A percentile compares a stretch with the other conserved stretches of the same genome.
Conservation (phyloP, 2,329 filamentous ascomycete species). For the Nannizziopsis arthrosporioides region DNA sequence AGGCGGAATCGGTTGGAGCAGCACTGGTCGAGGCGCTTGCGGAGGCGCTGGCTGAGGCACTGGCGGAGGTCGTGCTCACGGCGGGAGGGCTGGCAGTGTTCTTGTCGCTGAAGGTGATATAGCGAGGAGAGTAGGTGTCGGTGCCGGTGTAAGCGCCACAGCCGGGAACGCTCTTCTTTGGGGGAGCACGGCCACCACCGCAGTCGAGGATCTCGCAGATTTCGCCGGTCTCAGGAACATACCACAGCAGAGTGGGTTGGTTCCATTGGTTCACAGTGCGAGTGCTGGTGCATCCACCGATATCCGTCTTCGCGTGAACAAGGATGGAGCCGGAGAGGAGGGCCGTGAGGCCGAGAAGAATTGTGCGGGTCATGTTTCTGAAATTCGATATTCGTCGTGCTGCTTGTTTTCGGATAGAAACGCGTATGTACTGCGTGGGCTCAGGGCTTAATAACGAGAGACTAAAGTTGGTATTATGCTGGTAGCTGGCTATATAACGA, state of each 20-base stretch:
- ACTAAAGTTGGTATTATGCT: too few species aligned
- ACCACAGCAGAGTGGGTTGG: slow-evolving; percentile 32
- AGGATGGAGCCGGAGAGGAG: background rate
- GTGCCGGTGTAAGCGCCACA: slow-evolving; percentile 23
- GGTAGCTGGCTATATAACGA: too few species aligned
- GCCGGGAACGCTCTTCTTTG: slow-evolving; percentile 52
- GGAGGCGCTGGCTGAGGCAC: background rate
- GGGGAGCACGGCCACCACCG: slow-evolving; percentile 54
- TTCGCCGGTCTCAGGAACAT: slow-evolving; percentile 52
- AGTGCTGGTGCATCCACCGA: slow-evolving; percentile 7
- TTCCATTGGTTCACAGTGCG: slow-evolving; percentile 2
- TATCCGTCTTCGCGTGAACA: slow-evolving; percentile 5
- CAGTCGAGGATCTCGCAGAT: slow-evolving; percentile 55
- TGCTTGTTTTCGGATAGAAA: background rate
- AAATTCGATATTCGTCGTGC: background rate
- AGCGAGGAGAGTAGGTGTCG: slow-evolving; percentile 7
- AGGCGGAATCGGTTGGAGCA: background rate
- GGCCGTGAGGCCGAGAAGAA: slow-evolving; percentile 2
- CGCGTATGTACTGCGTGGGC: too few species aligned
- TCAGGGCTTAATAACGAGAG: too few species aligned
- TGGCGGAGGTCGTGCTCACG: background rate
- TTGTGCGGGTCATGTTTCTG: background rate
- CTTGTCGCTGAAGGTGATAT: background rate
- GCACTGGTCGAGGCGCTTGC: background rate
- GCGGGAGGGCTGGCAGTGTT: background rate